phyloP scores from a whole-genome alignment of 2,329 filamentous ascomycete species.

The Aspergillus chevalieri region DNA sequence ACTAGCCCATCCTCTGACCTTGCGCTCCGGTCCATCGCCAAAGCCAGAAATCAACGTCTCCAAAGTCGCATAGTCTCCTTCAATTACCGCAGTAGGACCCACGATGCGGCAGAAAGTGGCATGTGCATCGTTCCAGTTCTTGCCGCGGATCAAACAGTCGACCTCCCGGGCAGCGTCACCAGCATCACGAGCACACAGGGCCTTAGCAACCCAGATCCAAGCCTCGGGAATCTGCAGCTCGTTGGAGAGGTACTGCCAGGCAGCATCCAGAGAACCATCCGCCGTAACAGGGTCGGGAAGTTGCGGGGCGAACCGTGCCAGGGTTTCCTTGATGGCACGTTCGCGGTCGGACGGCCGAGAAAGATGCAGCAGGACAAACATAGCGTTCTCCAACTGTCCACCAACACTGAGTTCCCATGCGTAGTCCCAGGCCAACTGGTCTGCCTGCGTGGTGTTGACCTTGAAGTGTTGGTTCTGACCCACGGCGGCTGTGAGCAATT shows the following conservation, averaged over 20 bases:
- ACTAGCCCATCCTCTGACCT: slow-evolving; percentile 66
- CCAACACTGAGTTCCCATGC: slow-evolving; percentile 45
- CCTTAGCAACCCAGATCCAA: slow-evolving; percentile 86
- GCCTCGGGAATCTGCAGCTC: slow-evolving; percentile 64
- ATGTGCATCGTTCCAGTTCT: slow-evolving; percentile 74
- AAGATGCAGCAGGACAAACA: slow-evolving; percentile 76
- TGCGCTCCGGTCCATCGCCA: slow-evolving; percentile 50
- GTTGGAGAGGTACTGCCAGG: slow-evolving; percentile 55
- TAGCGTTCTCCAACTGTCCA: slow-evolving; percentile 62
- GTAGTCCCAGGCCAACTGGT: slow-evolving; percentile 62
- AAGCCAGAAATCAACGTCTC: slow-evolving; percentile 67
- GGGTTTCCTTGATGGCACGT: slow-evolving; percentile 64
- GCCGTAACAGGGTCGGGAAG: slow-evolving; percentile 56
- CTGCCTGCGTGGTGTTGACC: slow-evolving; percentile 55
- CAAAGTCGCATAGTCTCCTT: slow-evolving; percentile 68
- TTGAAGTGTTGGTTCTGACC: slow-evolving; percentile 46
- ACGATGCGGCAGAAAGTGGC: slow-evolving; percentile 73
- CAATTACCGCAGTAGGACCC: slow-evolving; percentile 74
- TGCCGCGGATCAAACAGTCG: slow-evolving; percentile 70
- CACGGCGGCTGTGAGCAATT: slow-evolving; percentile 50
- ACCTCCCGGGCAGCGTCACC: slow-evolving; percentile 67
- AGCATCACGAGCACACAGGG: slow-evolving; percentile 69
- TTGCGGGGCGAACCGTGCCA: slow-evolving; percentile 63
- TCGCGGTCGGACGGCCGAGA: slow-evolving; percentile 57
- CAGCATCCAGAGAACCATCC: slow-evolving; percentile 31